These are phyloP conservation scores for Chaetoscypha palmicola DNA, from an alignment of 2,329 filamentous ascomycete genomes.

Conservation along the genomic window DNA sequence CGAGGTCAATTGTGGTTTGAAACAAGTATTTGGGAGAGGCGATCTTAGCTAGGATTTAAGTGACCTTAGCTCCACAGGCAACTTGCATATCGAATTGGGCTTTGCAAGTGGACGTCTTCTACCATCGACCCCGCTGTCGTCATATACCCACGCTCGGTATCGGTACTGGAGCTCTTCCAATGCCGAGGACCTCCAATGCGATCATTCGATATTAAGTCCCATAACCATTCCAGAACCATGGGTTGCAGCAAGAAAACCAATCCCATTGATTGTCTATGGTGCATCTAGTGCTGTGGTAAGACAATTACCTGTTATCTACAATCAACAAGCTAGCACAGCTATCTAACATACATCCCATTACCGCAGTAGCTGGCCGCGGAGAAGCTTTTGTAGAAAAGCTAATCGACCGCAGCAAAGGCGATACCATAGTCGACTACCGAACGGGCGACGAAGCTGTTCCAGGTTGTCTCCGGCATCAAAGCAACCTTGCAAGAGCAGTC, in stretches of 20 bases:
- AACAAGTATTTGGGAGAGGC: too few relatives aligned
- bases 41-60: too few relatives aligned
- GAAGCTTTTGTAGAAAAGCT: constrained; percentile 41
- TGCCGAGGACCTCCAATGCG: too few relatives aligned
- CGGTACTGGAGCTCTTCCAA: too few relatives aligned
- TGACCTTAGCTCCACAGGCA: too few relatives aligned
- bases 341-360: constrained; percentile 49
- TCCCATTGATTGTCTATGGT: constrained; percentile 21
- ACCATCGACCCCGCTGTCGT: not conserved
- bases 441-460: constrained; percentile 38
- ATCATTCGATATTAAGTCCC: too few relatives aligned
- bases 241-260: constrained; percentile 19
- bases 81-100: too few relatives aligned
- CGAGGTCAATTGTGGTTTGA: too few relatives aligned
- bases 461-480: constrained; percentile 32
- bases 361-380: constrained; percentile 47
- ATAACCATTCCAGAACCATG: constrained; percentile 38
- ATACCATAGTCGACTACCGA: constrained; percentile 50
- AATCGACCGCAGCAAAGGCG: constrained; percentile 43
- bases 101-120: too few relatives aligned
- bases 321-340: constrained; percentile 36
- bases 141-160: not conserved
- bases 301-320: not conserved
- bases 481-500: constrained; percentile 23
- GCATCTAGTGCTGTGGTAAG: constrained; percentile 21